phyloP scores from a whole-genome alignment of 257 asterid genomes.

The Ophiorrhiza pumila region DNA sequence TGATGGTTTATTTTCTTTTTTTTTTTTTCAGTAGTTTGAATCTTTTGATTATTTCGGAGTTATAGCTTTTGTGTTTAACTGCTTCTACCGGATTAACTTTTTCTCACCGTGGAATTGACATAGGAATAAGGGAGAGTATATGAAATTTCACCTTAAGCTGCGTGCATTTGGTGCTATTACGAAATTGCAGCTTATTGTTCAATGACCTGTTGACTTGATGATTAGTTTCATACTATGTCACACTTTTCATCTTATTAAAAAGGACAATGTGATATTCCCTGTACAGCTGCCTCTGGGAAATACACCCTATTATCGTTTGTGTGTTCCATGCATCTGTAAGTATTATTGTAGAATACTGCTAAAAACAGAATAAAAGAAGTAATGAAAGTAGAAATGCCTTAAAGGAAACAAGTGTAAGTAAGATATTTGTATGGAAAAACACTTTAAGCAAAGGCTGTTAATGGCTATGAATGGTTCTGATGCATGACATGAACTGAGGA shows the following conservation, averaged over 20 bases:
- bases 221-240: background rate
- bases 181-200: background rate
- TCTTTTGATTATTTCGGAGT: background rate
- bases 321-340: background rate
- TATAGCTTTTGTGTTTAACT: background rate
- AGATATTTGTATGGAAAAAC: background rate
- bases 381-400: background rate
- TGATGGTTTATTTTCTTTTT: background rate
- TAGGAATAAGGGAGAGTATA: background rate
- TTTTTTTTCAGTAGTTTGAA: background rate
- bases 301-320: background rate
- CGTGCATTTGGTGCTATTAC: too few relatives aligned
- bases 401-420: background rate
- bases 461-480: background rate
- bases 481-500: background rate
- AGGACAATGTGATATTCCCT: background rate
- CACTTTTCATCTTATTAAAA: background rate
- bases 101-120: background rate
- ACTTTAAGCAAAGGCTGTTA: background rate
- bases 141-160: background rate
- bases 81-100: background rate
- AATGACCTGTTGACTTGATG: background rate
- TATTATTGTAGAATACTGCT: background rate
- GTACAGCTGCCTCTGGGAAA: background rate
- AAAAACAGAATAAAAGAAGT: background rate